phyloP scores from a whole-genome alignment of 257 asterid species.

The Nicotiana tomentosiformis region DNA sequence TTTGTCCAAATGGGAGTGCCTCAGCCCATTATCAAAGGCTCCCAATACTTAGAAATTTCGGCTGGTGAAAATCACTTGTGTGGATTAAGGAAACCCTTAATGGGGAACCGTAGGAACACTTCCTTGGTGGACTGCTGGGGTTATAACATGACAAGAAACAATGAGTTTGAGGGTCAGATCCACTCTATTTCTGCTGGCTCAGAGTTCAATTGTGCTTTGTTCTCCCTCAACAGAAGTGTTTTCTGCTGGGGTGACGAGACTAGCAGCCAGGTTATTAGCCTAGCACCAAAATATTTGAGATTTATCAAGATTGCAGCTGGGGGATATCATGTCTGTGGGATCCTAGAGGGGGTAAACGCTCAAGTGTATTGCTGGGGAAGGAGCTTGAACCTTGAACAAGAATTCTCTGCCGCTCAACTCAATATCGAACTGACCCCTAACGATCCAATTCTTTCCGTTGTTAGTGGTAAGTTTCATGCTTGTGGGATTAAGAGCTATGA shows the following conservation, averaged over 20 bases:
- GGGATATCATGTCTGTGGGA: conserved; percentile 94
- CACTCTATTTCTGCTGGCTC: conserved; percentile 86
- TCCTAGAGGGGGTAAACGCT: conserved; percentile 49
- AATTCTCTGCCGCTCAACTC: conserved; percentile 37
- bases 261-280: conserved; percentile 49
- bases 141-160: conserved; percentile 70
- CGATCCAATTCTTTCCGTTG: conserved; percentile 63
- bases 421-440: conserved; percentile 48
- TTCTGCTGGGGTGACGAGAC: conserved; percentile 90
- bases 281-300: conserved; percentile 43
- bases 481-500: conserved; percentile 75
- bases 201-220: conserved; percentile 70
- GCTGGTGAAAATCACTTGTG: conserved; percentile 93
- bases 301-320: conserved; percentile 78
- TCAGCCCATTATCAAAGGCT: conserved; percentile 31
- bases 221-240: conserved; percentile 67
- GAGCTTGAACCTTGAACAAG: conserved; percentile 53
- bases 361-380: conserved; percentile 71
- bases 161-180: conserved; percentile 68
- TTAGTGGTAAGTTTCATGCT: conserved; percentile 77
- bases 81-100: conserved; percentile 69
- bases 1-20: conserved; percentile 59
- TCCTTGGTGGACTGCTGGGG: conserved; percentile 94
- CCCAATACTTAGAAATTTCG: conserved; percentile 71
- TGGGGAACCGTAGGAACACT: conserved; percentile 51